Conservation (phyloP, 2,329 filamentous ascomycete genomes). For the Colletotrichum abscissum region DNA sequence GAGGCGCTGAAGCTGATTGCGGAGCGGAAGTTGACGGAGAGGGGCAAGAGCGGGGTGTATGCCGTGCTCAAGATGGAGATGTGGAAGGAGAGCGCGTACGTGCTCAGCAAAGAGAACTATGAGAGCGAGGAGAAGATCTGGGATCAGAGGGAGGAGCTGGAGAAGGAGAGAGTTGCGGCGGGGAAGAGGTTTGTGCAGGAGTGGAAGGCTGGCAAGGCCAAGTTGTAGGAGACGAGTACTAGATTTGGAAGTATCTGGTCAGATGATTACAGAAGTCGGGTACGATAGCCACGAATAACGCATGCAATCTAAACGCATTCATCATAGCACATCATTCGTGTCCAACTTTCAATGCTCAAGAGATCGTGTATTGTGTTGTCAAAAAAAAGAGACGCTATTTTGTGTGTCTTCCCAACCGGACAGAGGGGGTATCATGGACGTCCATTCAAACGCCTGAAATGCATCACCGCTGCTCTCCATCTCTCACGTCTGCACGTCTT, state of each 20-base stretch:
- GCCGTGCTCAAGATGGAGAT: conserved; percentile 80
- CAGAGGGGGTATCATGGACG: conserved; percentile 38
- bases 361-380: conserved; percentile 29
- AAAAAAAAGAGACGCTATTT: conserved; percentile 29
- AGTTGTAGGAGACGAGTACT: conserved; percentile 43
- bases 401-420: conserved; percentile 35
- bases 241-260: too few species aligned
- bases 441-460: conserved; percentile 36
- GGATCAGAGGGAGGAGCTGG: conserved; percentile 54
- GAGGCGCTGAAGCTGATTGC: conserved; percentile 71
- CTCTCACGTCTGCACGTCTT: conserved; percentile 23
- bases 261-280: not conserved
- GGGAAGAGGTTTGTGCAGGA: conserved; percentile 63
- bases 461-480: conserved; percentile 5
- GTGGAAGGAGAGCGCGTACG: conserved; percentile 73
- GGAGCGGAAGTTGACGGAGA: conserved; percentile 68
- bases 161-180: conserved; percentile 55
- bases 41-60: conserved; percentile 75
- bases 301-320: not conserved
- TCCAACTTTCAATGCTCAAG: not conserved
- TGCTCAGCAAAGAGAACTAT: conserved; percentile 64
- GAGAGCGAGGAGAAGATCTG: conserved; percentile 63
- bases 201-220: conserved; percentile 50
- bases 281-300: not conserved
- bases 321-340: not conserved